phyloP scores from a whole-genome alignment of 352 stramenopile genomes.

The Phytophthora syringae region DNA sequence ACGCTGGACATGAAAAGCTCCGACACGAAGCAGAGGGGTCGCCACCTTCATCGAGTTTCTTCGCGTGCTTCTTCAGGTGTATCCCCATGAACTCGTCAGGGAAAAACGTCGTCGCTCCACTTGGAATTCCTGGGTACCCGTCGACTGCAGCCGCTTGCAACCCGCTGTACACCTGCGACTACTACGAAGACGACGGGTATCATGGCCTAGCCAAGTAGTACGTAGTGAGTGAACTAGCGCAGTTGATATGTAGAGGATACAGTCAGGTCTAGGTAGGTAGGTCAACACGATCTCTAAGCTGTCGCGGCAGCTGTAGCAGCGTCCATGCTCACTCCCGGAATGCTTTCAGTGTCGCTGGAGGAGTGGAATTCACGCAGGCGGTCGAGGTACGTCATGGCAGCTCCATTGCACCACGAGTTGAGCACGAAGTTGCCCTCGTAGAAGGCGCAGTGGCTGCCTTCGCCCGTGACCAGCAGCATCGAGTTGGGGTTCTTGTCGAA shows the following conservation, averaged over 20 bases:
- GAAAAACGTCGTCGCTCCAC: constrained; percentile 36
- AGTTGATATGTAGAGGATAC: constrained; percentile 15
- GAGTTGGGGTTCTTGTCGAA: constrained; percentile 57
- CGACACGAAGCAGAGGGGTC: constrained; percentile 16
- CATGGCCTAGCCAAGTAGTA: constrained; percentile 21
- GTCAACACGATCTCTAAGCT: constrained; percentile 28
- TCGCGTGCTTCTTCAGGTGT: constrained; percentile 45
- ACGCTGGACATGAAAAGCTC: constrained; percentile 39
- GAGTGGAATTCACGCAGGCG: constrained; percentile 52
- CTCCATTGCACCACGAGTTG: constrained; percentile 71
- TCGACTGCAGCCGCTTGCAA: constrained; percentile 48
- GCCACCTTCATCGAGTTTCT: constrained; percentile 19
- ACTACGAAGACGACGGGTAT: constrained; percentile 61
- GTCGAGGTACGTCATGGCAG: constrained; percentile 71
- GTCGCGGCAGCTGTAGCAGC: constrained; percentile 17
- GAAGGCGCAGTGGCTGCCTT: constrained; percentile 82
- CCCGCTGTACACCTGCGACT: constrained; percentile 58
- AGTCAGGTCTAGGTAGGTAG: constrained; percentile 23
- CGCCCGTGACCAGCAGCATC: constrained; percentile 61
- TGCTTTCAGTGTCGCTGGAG: constrained; percentile 5
- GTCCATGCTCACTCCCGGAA: background rate
- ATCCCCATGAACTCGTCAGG: constrained; percentile 26
- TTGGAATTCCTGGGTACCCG: constrained; percentile 54
- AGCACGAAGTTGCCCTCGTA: constrained; percentile 65
- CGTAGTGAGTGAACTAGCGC: constrained; percentile 7